A percentile compares a stretch with the other conserved stretches of the same genome.
These are phyloP conservation scores for Blastobotrys capitulatus DNA, from an alignment of 1,139 yeast genomes.

Conservation along the genomic window DNA sequence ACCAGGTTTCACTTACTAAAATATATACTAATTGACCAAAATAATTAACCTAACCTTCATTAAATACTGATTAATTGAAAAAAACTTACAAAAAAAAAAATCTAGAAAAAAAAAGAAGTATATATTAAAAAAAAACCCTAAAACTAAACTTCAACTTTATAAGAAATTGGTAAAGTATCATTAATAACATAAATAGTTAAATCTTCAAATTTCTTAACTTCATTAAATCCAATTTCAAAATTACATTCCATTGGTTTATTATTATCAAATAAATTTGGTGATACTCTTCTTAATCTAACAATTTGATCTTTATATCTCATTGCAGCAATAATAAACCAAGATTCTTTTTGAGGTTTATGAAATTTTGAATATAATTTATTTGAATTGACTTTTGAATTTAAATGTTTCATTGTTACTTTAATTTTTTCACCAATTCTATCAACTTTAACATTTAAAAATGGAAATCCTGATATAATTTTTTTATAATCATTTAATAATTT, in stretches of 20 bases:
- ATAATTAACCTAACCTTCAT: no score
- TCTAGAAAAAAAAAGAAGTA: neutral
- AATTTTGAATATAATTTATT: constrained; percentile 70
- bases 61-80: no score
- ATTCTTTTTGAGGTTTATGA: constrained; percentile 88
- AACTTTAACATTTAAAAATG: constrained; percentile 40
- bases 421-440: constrained; percentile 33
- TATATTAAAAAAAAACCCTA: no score
- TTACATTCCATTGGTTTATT: constrained; percentile 4
- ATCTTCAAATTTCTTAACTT: constrained; percentile 8
- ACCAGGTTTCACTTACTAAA: no score
- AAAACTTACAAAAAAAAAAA: neutral
- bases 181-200: constrained; percentile 5
- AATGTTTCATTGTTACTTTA: constrained; percentile 47
- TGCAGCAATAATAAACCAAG: constrained; percentile 78
- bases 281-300: constrained; percentile 8
- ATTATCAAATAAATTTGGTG: neutral
- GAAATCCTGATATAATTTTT: constrained; percentile 43
- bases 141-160: neutral
- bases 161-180: constrained; percentile 6
- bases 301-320: constrained; percentile 29
- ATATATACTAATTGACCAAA: no score
- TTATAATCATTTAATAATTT: constrained; percentile 32
- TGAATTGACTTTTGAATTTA: constrained; percentile 36
- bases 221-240: neutral